Conservation (phyloP, 345 rosid species). For the Luvunga scandens region DNA sequence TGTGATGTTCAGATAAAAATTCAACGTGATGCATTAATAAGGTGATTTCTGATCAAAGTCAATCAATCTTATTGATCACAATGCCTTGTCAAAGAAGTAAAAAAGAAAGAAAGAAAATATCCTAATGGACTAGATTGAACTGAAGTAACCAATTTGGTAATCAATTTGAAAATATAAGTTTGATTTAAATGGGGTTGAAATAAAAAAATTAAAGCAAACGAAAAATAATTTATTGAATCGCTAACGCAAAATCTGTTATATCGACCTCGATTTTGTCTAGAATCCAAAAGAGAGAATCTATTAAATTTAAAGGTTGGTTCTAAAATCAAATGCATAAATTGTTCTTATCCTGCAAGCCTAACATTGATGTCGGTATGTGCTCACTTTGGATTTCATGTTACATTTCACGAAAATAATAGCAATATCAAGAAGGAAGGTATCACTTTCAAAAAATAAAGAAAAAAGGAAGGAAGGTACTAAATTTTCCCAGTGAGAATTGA, state of each 20-base stretch:
- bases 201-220: too few relatives aligned
- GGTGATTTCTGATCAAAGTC: neutral
- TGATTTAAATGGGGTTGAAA: too few relatives aligned
- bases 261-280: neutral
- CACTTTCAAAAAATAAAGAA: too few relatives aligned
- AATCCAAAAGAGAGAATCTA: neutral
- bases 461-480: too few relatives aligned
- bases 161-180: too few relatives aligned
- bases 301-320: neutral
- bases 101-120: too few relatives aligned
- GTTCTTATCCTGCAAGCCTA: neutral
- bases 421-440: too few relatives aligned
- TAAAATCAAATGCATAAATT: neutral
- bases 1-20: neutral
- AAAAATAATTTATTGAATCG: too few relatives aligned
- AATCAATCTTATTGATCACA: neutral
- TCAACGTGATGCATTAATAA: neutral
- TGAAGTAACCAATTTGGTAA: neutral
- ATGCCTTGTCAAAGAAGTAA: too few relatives aligned
- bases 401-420: too few relatives aligned
- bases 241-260: too few relatives aligned
- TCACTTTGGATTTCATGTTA: neutral
- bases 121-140: neutral
- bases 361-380: neutral
- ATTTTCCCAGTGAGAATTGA: too few relatives aligned